Conservation (phyloP, 257 asterid species). For the Solanum piurae region DNA sequence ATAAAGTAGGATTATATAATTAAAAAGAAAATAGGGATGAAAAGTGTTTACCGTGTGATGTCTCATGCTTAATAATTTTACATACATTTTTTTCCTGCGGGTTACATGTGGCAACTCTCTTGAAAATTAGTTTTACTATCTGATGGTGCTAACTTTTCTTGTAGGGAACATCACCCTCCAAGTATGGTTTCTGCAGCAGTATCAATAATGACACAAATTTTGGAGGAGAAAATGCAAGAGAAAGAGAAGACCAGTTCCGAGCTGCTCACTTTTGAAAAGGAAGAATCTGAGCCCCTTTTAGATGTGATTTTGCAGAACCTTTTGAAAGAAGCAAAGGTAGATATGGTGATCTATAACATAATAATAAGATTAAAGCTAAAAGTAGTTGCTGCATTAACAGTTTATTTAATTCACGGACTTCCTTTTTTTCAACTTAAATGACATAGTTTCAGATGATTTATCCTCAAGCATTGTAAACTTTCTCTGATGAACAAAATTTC, state of each 20-base stretch:
- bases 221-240: conserved; percentile 34
- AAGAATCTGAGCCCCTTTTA: conserved; percentile 41
- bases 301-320: conserved; percentile 70
- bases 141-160: conserved; percentile 6
- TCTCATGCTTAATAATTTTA: not conserved
- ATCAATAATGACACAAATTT: conserved; percentile 42
- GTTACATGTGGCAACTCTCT: not conserved
- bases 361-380: not conserved
- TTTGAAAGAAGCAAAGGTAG: conserved; percentile 56
- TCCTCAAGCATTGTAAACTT: not conserved
- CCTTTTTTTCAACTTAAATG: not conserved
- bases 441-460: not conserved
- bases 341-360: not conserved
- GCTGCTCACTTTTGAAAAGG: conserved; percentile 22
- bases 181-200: conserved; percentile 53
- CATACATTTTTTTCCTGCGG: not conserved
- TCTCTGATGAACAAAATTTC: not conserved
- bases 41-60: not conserved
- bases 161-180: conserved; percentile 66
- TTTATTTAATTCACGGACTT: not conserved
- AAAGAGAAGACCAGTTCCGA: conserved; percentile 21
- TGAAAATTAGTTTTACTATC: not conserved
- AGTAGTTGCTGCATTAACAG: not conserved
- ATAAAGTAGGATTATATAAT: not conserved
- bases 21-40: not conserved